Conservation (phyloP, 352 stramenopile species). For the Globisporangium sylvaticum region DNA sequence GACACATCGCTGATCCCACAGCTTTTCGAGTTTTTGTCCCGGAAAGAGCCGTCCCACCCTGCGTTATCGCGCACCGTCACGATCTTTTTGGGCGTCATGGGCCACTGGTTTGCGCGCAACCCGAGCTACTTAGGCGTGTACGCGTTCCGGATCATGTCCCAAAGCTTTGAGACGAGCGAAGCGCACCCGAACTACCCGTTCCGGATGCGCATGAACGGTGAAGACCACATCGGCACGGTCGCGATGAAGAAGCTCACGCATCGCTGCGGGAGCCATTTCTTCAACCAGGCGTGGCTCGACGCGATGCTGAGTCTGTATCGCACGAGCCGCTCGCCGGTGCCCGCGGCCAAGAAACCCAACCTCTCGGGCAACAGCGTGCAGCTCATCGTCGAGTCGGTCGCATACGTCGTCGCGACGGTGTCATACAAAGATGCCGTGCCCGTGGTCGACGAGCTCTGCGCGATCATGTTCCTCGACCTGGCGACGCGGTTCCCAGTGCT, state of each 20-base stretch:
- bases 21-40: conserved; percentile 71
- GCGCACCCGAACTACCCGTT: conserved; percentile 38
- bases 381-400: conserved; percentile 69
- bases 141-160: conserved; percentile 69
- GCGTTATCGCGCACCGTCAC: conserved; percentile 56
- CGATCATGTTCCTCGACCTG: conserved; percentile 67
- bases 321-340: conserved; percentile 25
- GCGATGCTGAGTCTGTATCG: conserved; percentile 62
- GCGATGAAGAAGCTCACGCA: conserved; percentile 65
- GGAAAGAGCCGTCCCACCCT: conserved; percentile 55
- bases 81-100: conserved; percentile 67
- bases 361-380: conserved; percentile 43
- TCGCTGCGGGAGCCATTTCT: conserved; percentile 58
- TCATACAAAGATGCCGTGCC: conserved; percentile 60
- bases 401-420: conserved; percentile 58
- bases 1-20: conserved; percentile 69
- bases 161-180: conserved; percentile 54
- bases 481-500: conserved; percentile 39
- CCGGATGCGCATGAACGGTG: conserved; percentile 28
- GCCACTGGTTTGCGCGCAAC: conserved; percentile 73
- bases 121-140: conserved; percentile 47
- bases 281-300: conserved; percentile 68
- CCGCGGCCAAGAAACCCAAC: conserved; percentile 16
- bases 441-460: conserved; percentile 56
- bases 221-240: conserved; percentile 72